Conservation (phyloP, 2,329 filamentous ascomycete genomes). For the Didymella arachidicola region DNA sequence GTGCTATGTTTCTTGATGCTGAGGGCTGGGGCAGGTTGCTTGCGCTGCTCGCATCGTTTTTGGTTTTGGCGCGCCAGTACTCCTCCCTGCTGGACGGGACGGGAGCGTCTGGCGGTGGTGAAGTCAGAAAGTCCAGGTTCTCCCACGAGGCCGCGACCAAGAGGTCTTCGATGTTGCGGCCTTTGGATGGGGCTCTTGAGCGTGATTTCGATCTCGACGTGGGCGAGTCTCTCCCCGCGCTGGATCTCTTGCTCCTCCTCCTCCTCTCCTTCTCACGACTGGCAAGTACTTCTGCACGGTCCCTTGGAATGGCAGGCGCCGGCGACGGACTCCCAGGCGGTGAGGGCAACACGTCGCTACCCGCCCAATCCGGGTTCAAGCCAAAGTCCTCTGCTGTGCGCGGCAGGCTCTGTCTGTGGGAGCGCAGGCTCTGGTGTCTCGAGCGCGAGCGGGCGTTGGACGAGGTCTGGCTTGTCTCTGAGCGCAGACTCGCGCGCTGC, state of each 20-base stretch:
- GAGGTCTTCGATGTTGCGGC: constrained; percentile 25
- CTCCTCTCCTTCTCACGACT: constrained; percentile 16
- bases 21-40: constrained; percentile 6
- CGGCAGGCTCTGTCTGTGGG: constrained; percentile 9
- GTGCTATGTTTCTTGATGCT: constrained; percentile 4
- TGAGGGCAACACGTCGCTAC: constrained; percentile 17
- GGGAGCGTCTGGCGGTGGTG: constrained; percentile 30
- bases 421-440: constrained; percentile 21
- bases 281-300: constrained; percentile 2
- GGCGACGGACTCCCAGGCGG: constrained; percentile 24
- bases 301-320: constrained; percentile 17
- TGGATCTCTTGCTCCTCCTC: constrained; percentile 22
- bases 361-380: constrained; percentile 24
- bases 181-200: constrained; percentile 19
- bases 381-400: constrained; percentile 9
- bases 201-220: constrained; percentile 11
- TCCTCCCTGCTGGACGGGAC: constrained; percentile 9
- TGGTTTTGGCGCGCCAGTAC: constrained; percentile 4
- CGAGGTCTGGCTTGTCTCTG: constrained; percentile 31
- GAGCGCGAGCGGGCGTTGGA: constrained; percentile 25
- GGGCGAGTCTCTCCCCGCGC: constrained; percentile 15
- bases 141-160: constrained; percentile 28
- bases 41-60: constrained; percentile 4
- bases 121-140: constrained; percentile 32
- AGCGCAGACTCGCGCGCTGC: constrained; percentile 41